Conservation (phyloP, 1,139 yeast genomes). For the Yamadazyma blattariae region DNA sequence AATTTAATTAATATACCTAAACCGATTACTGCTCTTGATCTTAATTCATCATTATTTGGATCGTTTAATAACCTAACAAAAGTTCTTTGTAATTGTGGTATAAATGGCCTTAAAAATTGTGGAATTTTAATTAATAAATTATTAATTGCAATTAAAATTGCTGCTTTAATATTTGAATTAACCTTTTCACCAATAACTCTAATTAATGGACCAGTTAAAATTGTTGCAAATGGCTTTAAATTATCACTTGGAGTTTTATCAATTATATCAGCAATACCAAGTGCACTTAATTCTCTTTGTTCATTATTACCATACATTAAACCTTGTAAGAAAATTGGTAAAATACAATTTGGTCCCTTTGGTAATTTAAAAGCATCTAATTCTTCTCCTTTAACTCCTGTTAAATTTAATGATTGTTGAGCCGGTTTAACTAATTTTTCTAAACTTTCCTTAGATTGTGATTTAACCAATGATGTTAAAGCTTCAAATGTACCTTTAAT, state of each 20-base stretch:
- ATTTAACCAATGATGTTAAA: conserved; percentile 61
- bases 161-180: conserved; percentile 85
- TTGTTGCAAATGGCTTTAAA: conserved; percentile 86
- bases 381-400: conserved; percentile 65
- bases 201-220: conserved; percentile 94
- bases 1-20: conserved; percentile 81
- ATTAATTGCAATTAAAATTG: conserved; percentile 81
- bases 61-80: conserved; percentile 91
- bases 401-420: conserved; percentile 63
- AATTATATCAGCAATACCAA: conserved; percentile 85
- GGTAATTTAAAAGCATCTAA: conserved; percentile 77
- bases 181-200: conserved; percentile 98
- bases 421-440: conserved; percentile 80
- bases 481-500: conserved; percentile 72
- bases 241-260: conserved; percentile 80
- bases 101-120: conserved; percentile 87
- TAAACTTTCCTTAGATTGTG: conserved; percentile 70
- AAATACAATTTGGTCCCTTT: conserved; percentile 81
- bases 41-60: conserved; percentile 63
- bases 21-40: conserved; percentile 88
- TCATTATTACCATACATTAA: conserved; percentile 88
- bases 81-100: conserved; percentile 96
- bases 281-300: conserved; percentile 82
- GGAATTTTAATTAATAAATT: conserved; percentile 80
- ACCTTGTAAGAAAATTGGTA: conserved; percentile 93